Conservation (phyloP, 768 basidiomycete genomes). For the Suillus variegatus region DNA sequence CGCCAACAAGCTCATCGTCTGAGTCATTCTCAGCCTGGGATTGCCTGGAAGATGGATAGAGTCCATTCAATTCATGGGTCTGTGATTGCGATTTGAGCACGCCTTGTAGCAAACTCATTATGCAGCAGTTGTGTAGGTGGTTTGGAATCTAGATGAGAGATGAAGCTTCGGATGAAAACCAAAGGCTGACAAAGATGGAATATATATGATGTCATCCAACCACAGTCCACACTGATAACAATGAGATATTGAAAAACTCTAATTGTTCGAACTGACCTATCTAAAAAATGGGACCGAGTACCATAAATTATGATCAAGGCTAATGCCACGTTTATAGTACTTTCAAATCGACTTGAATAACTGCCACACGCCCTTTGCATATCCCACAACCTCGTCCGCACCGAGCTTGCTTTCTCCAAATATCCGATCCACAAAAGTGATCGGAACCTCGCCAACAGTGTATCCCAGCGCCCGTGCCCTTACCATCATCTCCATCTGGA, state of each 20-base stretch:
- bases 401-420: constrained; percentile 93
- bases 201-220: constrained; percentile 11
- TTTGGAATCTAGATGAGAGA: constrained; percentile 5
- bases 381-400: constrained; percentile 84
- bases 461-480: constrained; percentile 83
- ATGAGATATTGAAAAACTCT: neutral
- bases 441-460: constrained; percentile 87
- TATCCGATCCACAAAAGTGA: constrained; percentile 92
- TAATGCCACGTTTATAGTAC: neutral
- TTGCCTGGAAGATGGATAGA: constrained; percentile 14
- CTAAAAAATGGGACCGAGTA: neutral
- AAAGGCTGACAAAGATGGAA: constrained; percentile 7
- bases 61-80: constrained; percentile 18
- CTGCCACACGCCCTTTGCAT: constrained; percentile 82
- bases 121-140: constrained; percentile 21
- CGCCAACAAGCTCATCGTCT: constrained; percentile 70
- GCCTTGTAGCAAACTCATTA: constrained; percentile 70
- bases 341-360: constrained; percentile 71
- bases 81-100: constrained; percentile 58
- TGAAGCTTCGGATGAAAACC: neutral
- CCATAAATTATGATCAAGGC: neutral
- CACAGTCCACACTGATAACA: neutral
- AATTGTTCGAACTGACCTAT: neutral
- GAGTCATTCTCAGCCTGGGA: constrained; percentile 47
- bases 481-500: constrained; percentile 99